Base-by-base conservation (phyloP, 495 filamentous ascomycete species). In the Lophiostoma macrostomum region DNA sequence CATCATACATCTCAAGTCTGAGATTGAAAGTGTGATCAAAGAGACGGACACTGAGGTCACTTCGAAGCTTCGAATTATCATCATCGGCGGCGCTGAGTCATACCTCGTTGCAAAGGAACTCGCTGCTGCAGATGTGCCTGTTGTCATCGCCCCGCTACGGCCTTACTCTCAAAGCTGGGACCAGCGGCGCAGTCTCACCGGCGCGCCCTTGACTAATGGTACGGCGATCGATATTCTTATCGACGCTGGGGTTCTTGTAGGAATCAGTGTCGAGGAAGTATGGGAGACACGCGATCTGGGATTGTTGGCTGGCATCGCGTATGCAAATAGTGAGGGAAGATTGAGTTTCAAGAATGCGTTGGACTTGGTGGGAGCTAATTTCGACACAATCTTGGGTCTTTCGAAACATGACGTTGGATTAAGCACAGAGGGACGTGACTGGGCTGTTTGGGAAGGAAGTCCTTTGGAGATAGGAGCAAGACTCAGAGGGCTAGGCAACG, bases 291-390 rank as follows among this genome's bases (percentile, higher is more conserved):
- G 74, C 18, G 71, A 78, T 29, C 35, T 67, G 49, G 69, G 67
- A 0, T 50, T 80, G 39, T 49, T 73, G 30, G 78, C 79, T 1
- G 78, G 78, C 2, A 76, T 72, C 24, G 77, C 69, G 54, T 70
- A 69, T 58, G 59, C 63, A 53, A 79, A 80, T 53, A 60, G 76
- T 10, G 67, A 61, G 5, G 72, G 73, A 16, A 53, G 48, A 44
- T 49, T 76, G 6, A 60, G 58, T 24, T 64, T 74, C 60, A 57
- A 56, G 44, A 62, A 73, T 14, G 73, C 69, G 1, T 53, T 76
- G 20, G 68, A 68, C 30, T 63, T 82, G 45, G 70, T 80, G 0
- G 69, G 72, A 1, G 51, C 50, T 20, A 80, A 79, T 47, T 61
- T 80, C 27, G 75, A 74, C 29, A 69, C 71, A 35, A 69, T 80